Evolutionary conservation across 768 basidiomycete species (phyloP).

Genomic region (Leccinum barrowsii): DNA sequence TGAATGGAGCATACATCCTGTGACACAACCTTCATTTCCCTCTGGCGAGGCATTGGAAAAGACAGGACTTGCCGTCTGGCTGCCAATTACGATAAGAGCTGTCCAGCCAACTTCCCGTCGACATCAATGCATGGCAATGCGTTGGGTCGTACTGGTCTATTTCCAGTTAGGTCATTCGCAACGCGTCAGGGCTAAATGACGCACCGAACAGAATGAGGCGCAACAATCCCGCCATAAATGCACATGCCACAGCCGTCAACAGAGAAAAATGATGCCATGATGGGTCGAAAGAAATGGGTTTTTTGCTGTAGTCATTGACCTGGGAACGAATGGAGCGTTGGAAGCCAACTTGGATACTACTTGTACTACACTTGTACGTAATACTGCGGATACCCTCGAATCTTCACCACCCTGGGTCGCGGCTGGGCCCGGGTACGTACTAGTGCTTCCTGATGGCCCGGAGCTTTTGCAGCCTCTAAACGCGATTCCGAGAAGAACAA

Average conservation of each 20-base stretch:
- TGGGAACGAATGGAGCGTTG: neutral
- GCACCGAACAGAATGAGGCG: constrained; percentile 44
- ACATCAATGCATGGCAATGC: constrained; percentile 70
- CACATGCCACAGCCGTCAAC: constrained; percentile 36
- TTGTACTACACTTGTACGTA: neutral
- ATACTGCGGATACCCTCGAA: neutral
- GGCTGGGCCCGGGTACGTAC: too few species aligned
- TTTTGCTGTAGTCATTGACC: constrained; percentile 26
- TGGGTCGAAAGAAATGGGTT: constrained; percentile 35
- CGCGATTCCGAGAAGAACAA: too few species aligned
- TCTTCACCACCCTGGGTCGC: neutral
- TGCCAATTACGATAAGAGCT: constrained; percentile 71
- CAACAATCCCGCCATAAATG: constrained; percentile 41
- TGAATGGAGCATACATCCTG: constrained; percentile 77
- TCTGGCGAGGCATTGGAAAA: constrained; percentile 22
- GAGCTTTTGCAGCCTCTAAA: too few species aligned
- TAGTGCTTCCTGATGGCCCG: too few species aligned
- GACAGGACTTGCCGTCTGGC: constrained; percentile 55
- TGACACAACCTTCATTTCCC: constrained; percentile 8
- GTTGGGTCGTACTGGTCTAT: constrained; percentile 70
- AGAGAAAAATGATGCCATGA: constrained; percentile 52
- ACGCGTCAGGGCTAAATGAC: constrained; percentile 11
- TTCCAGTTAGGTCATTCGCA: neutral
- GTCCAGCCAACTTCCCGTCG: constrained; percentile 78
- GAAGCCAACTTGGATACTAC: neutral